Base-by-base conservation (phyloP, 257 asterid species). In the Craterostigma plantagineum region DNA sequence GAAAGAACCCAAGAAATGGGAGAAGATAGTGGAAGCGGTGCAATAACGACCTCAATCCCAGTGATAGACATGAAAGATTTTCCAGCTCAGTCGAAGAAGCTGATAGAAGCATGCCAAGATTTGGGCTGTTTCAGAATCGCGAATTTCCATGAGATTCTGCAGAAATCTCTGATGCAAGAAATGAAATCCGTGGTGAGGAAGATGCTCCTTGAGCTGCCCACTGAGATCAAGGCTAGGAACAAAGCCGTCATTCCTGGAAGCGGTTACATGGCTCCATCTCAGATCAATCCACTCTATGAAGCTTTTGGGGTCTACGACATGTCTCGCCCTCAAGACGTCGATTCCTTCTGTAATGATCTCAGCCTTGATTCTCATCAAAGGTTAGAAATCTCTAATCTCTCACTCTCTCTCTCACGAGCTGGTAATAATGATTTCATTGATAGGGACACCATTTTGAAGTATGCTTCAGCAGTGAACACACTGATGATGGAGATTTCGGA, bases 261-360 rank as follows among this genome's bases (percentile, higher is more conserved):
- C 46, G 92, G 94, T 6, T 81, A 78, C 52, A 49, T 75, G 58
- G 63, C 77, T 3, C 92, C 81, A 9, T 59, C 65, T 8, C 16
- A 45, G 23, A 50, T 10, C 33, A 78, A 72, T 49, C 94, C 92
- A 4, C 70, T 71, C 13, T 77, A 72, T 45, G 84, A 81, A 42
- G 70, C 84, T 0, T 49, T 81, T 16, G 92, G 92, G 9, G 79
- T 81, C 6, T 72, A 72, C 50, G 84, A 81, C 12, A 51, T 63
- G 52, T 61, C 72, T 0, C 65, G 71, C 8, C 18, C 55, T 12
- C 50, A 57, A 30, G 84, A 64, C 34, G 65, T 76, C 16, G 59
- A 65, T 35, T 62, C 40, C 10, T 77, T 81, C 36, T 77, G 75
- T 50, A 18, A 72, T 39, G 43, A 55, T 16, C 49, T 81, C 45